Conservation (phyloP, 2,329 filamentous ascomycete genomes). For the Aspergillus sp. region DNA sequence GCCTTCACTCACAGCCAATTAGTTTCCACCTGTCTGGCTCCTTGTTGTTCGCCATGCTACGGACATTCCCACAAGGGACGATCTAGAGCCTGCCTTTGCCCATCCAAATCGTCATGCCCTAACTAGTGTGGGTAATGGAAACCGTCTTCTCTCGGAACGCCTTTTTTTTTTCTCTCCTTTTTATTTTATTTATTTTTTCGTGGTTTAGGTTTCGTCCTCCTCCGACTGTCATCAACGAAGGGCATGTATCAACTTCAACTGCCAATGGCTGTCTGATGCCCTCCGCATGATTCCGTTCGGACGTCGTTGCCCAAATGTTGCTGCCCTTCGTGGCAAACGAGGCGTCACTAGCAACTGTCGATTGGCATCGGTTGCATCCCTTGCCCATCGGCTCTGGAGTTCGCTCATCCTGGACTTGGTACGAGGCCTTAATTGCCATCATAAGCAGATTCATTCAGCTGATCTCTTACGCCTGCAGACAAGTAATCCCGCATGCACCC, state of each 20-base stretch:
- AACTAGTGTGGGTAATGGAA: constrained; percentile 24
- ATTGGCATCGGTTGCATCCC: constrained; percentile 34
- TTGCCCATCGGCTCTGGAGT: constrained; percentile 18
- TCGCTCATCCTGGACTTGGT: constrained; percentile 22
- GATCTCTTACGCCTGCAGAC: constrained; percentile 47
- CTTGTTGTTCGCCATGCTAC: constrained; percentile 26
- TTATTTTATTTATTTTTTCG: constrained; percentile 19
- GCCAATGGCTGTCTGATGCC: constrained; percentile 25
- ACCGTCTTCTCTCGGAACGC: constrained; percentile 26
- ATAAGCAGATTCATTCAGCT: constrained; percentile 44
- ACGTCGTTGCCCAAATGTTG: constrained; percentile 32
- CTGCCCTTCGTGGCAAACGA: constrained; percentile 36
- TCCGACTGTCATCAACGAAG: constrained; percentile 19
- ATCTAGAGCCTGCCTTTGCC: constrained; percentile 7
- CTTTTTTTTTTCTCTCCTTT: constrained; percentile 10
- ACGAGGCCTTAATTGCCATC: constrained; percentile 26
- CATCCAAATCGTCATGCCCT: constrained; percentile 11
- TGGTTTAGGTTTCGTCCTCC: constrained; percentile 5
- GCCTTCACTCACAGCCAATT: constrained; percentile 28
- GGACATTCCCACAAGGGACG: constrained; percentile 19
- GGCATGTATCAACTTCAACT: constrained; percentile 17
- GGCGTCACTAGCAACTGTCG: constrained; percentile 36
- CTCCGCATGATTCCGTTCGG: constrained; percentile 37
- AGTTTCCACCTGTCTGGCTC: constrained; percentile 18
- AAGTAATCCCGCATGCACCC: constrained; percentile 43